Evolutionary conservation across 2,329 filamentous ascomycete genomes (phyloP), one percentile per base, ranked within the genome.

Genomic region (Cladosporium sp.): DNA sequence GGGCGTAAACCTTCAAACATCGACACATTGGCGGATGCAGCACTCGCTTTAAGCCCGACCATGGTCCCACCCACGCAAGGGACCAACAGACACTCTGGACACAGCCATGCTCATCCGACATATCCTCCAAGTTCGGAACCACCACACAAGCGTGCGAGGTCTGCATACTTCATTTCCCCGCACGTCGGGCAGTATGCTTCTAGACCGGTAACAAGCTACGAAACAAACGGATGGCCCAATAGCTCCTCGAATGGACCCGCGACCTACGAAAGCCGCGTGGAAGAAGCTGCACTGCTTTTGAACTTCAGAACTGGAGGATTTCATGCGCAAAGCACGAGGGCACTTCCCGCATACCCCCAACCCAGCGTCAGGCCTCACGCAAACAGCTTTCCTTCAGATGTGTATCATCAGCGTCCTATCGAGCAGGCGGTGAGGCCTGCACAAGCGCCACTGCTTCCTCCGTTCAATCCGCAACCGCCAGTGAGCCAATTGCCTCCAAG

Each of bases 111-210:
- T 16, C 51, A 57, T 30, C 46, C 55, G 6, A 33, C 48, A 43
- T 52, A 53, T 54, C 53, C 62, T 33, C 54, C 36, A 53, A 59
- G 38, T 65, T 61, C 67, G 41, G 74, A 81, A 58, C 72, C 78
- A 40, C 79, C 80, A 3, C 66, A 78, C 16, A 84, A 84, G 65
- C 75, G 82, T 36, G 74, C 78, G 42, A 76, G 80, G 55, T 83
- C 81, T 38, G 80, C 83, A 58, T 71, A 77, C 57, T 67, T 76
- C 45, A 68, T 71, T 13, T 73, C 74, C 20, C 74, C 72, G 15
- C 66, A 69, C 19, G 63, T 69, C 16, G 62, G 69, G 39, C 58
- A 62, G 22, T 60, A 64, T 30, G 62, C 65, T 27, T 67, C 71
- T 29, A 62, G 74, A 51, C 74, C 74, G 13, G 69, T 69, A 39